Conservation (phyloP, 116 monocot species). For the Posidonia oceanica region DNA sequence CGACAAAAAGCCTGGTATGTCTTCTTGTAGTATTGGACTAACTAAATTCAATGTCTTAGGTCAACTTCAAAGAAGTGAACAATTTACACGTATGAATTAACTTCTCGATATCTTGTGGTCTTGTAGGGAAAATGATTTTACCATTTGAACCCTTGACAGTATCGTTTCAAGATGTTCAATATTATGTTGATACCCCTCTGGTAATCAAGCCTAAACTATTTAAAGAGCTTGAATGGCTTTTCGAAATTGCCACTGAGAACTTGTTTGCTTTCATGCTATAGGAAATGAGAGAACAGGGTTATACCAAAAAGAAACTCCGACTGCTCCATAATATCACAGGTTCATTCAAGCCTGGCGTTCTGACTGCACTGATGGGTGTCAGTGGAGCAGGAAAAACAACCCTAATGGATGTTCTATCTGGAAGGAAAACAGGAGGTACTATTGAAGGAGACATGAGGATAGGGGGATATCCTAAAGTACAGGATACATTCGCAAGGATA, state of each 20-base stretch:
- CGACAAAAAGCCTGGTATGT: constrained; percentile 23
- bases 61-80: neutral
- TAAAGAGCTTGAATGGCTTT: neutral
- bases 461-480: constrained; percentile 70
- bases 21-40: neutral
- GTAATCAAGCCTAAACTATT: constrained; percentile 16
- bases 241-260: too few species aligned
- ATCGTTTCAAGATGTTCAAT: constrained; percentile 62
- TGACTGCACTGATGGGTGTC: constrained; percentile 76
- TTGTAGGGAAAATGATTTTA: constrained; percentile 52
- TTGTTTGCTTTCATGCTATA: constrained; percentile 2
- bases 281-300: constrained; percentile 75
- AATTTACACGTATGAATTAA: neutral
- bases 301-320: constrained; percentile 38
- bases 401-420: constrained; percentile 74
- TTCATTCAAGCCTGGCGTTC: constrained; percentile 61
- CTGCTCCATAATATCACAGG: constrained; percentile 69
- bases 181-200: constrained; percentile 65
- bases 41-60: too few species aligned
- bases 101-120: too few species aligned
- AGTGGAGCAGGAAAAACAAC: constrained; percentile 92
- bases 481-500: constrained; percentile 76
- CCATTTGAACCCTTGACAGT: constrained; percentile 74
- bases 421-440: constrained; percentile 72
- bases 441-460: constrained; percentile 83